A percentile compares a stretch with the other conserved stretches of the same genome.
Conservation (phyloP, 139 green algal genomes). For the Prasinococcaceae sp. region DNA sequence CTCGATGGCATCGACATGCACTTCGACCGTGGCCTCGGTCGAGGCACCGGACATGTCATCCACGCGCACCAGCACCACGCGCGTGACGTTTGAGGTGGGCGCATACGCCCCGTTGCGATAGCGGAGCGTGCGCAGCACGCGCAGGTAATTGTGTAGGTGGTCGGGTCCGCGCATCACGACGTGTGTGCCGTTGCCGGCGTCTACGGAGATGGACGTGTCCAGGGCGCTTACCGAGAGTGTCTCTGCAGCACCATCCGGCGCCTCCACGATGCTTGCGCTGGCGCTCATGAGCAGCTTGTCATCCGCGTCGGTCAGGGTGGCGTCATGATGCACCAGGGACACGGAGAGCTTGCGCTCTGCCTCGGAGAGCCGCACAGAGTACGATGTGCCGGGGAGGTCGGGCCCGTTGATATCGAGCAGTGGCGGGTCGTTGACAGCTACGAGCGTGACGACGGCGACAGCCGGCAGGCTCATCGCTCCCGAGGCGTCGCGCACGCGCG, state of each 20-base stretch:
- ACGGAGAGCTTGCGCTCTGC: slow-evolving; percentile 2
- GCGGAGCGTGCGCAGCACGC: no score
- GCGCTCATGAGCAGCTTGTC: neutral
- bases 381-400: neutral
- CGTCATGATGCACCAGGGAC: neutral
- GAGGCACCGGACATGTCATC: neutral
- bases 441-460: neutral
- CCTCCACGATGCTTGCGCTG: neutral
- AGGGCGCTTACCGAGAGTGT: neutral
- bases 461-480: neutral
- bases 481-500: no score
- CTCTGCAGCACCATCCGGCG: neutral
- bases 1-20: neutral
- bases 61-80: no score
- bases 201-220: neutral
- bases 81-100: no score
- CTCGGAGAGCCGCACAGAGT: neutral
- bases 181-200: no score
- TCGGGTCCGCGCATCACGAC: no score
- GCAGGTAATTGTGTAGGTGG: no score
- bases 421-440: neutral
- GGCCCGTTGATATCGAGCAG: slow-evolving; percentile 5
- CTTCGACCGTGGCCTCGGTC: neutral
- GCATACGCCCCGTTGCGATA: no score
- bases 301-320: neutral